phyloP scores from a whole-genome alignment of 2,329 filamentous ascomycete species.

The Aspergillus pseudoterreus region DNA sequence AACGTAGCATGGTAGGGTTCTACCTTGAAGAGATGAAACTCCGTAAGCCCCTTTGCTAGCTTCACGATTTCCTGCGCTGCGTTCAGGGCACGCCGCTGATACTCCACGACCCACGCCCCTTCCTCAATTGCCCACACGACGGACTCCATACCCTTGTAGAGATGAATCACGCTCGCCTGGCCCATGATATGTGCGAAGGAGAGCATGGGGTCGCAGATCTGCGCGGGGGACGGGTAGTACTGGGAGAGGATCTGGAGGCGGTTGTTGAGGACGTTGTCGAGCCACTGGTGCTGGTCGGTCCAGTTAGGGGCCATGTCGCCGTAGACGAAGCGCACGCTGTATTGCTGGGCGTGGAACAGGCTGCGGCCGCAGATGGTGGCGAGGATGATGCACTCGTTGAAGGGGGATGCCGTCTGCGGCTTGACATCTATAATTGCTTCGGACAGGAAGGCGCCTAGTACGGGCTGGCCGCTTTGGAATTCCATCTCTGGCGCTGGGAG shows the following conservation, averaged over 20 bases:
- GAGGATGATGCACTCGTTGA: conserved; percentile 24
- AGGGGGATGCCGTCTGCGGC: conserved; percentile 5
- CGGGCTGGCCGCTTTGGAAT: conserved; percentile 1
- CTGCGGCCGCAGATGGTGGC: conserved; percentile 11
- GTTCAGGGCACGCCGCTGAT: conserved; percentile 1
- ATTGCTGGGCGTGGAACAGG: conserved; percentile 3
- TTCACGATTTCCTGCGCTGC: conserved; percentile 14
- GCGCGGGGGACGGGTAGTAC: not conserved
- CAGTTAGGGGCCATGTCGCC: not conserved
- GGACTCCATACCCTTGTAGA: not conserved
- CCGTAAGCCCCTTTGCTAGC: conserved; percentile 6
- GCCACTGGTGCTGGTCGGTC: conserved; percentile 1
- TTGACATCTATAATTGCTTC: not conserved
- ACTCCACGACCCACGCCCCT: not conserved
- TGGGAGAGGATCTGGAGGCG: not conserved
- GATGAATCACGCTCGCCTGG: not conserved
- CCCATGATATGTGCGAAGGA: not conserved
- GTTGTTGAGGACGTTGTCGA: not conserved
- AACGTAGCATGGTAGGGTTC: not conserved
- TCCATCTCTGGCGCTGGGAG: not conserved
- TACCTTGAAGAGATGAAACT: conserved; percentile 13
- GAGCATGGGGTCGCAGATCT: not conserved
- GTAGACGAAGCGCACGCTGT: not conserved
- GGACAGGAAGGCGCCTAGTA: not conserved
- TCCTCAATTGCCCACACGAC: not conserved